Base-by-base conservation (phyloP, 169 alveolate species). In the Plasmodium billcollinsi region DNA sequence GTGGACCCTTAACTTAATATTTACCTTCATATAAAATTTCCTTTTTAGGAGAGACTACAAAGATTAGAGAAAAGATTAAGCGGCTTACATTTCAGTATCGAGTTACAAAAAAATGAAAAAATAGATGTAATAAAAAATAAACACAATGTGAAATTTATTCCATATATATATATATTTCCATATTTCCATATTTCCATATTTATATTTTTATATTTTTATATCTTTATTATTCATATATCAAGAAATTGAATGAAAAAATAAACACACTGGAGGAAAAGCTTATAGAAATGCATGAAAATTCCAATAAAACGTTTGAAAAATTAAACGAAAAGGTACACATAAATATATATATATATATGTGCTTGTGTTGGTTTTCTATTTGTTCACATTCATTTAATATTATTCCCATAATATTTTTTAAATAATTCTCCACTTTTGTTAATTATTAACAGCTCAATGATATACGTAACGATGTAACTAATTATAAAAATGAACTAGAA, bases 81-180 rank as follows among this genome's bases (percentile, higher is more conserved):
- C 43, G 89, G 89, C 9, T 69, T 78, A 78, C 89, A 78, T 43
- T 78, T 78, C 47, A 65, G 76, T 59, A 78, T 78, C 47, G 89
- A 78, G 54, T 78, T 78, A 56, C 89, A 78, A 59, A 78, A 78
- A 78, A 78, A 78, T 78, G 89, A 78, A 78, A 78, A 78, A 71
- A 67, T 78, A 26, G 89, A 78, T 9, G 89, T 78, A 78, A 78
- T 66, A 49, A 78, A 65, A 29, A 52, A 18, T 26, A 71, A 70
- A 43, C 5, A 63, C 39, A 76, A 76, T 18, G 43, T 21, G 15
- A 18, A 24, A 74, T 52, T 15, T 52, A 61, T 24, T 20, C 6
- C 7, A 29, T 24, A 78, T n/a, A 59, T 33, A 78, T 33, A n/a
- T 20, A 69, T 69, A n/a, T 47, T 1, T 61, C 0, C 0, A 15